Evolutionary conservation across 2,329 filamentous ascomycete genomes (phyloP).

Genomic region (Hirsutella rhossiliensis): DNA sequence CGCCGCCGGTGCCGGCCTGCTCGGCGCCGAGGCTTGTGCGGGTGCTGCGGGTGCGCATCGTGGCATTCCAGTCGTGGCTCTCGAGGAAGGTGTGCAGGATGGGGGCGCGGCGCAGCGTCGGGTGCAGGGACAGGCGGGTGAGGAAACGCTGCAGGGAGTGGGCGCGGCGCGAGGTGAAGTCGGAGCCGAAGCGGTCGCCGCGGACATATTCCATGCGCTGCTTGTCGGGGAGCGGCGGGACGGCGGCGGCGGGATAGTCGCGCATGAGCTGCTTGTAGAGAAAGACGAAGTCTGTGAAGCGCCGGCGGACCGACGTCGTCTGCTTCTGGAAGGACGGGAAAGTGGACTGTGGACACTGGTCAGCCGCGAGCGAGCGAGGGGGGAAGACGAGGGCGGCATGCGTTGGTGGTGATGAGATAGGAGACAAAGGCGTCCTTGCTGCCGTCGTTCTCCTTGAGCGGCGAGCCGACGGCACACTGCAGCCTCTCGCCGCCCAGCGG

Average conservation of each 20-base stretch:
- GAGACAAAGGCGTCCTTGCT: slow-evolving; percentile 96
- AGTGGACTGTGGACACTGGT: slow-evolving; percentile 55
- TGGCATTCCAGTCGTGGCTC: slow-evolving; percentile 89
- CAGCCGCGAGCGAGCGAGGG: background rate
- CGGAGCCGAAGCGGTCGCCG: slow-evolving; percentile 84
- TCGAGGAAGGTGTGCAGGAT: slow-evolving; percentile 87
- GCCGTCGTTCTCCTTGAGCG: slow-evolving; percentile 90
- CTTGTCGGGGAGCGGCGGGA: slow-evolving; percentile 92
- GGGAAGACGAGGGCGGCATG: slow-evolving; percentile 24
- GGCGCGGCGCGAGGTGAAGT: slow-evolving; percentile 81
- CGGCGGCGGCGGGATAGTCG: slow-evolving; percentile 84
- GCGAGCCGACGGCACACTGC: slow-evolving; percentile 70
- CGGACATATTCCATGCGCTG: slow-evolving; percentile 99
- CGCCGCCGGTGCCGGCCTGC: slow-evolving; percentile 40
- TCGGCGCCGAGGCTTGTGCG: slow-evolving; percentile 44
- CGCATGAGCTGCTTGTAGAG: slow-evolving; percentile 80
- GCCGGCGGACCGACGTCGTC: slow-evolving; percentile 67
- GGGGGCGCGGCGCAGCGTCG: slow-evolving; percentile 69
- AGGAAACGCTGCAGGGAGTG: slow-evolving; percentile 89
- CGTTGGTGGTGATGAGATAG: slow-evolving; percentile 84
- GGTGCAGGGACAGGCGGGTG: slow-evolving; percentile 74
- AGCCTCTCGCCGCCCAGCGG: slow-evolving; percentile 62
- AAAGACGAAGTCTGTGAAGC: slow-evolving; percentile 97
- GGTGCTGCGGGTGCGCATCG: slow-evolving; percentile 69
- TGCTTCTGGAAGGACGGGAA: slow-evolving; percentile 86